Base-by-base conservation (phyloP, 805 yeast species). In the Yarrowia deformans region DNA sequence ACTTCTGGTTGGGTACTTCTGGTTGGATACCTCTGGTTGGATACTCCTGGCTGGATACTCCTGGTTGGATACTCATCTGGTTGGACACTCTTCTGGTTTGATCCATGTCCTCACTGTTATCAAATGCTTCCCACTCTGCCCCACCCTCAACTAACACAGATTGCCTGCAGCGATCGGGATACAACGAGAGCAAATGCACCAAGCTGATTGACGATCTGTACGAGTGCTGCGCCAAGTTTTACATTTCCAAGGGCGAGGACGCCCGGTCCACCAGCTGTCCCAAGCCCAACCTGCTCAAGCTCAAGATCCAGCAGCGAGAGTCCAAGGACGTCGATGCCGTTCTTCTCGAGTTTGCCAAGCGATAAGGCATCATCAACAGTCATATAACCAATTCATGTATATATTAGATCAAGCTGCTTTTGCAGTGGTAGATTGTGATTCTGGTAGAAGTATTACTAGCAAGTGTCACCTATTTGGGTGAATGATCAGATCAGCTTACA, bases 191-290 rank as follows among this genome's bases (percentile, higher is more conserved):
- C 8, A 87, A 85, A 73, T 93, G 98, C 76, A 84, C 91, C 9
- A 81, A 82, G 70, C 79, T 84, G 12, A 91, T 93, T 42, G 93
- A 89, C 75, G 81, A 83, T 60, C 79, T 93, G 34, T 93, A 93
- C 78, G 83, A 81, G 12, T 93, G 98, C 77, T 93, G 98, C 75
- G 80, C 84, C 63, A 74, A 79, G 43, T 90, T 88, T 76, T 93
- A 93, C 77, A 76, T 80, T 50, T 81, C 82, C 6, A 81, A 87
- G 32, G 94, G 94, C 0, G 77, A 78, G 8, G 87, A 84, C 0
- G 85, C 88, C 13, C 80, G 84, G 60, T 85, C 93, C 6, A 86
- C 88, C 3, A 90, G 97, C 74, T 93, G 97, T 78, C 97, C 97
- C 1, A 83, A 83, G 69, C 90, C 91, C 19, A 82, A 82, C 39